Base-by-base conservation (phyloP, 2,329 filamentous ascomycete genomes). In the Colletotrichum sp. region DNA sequence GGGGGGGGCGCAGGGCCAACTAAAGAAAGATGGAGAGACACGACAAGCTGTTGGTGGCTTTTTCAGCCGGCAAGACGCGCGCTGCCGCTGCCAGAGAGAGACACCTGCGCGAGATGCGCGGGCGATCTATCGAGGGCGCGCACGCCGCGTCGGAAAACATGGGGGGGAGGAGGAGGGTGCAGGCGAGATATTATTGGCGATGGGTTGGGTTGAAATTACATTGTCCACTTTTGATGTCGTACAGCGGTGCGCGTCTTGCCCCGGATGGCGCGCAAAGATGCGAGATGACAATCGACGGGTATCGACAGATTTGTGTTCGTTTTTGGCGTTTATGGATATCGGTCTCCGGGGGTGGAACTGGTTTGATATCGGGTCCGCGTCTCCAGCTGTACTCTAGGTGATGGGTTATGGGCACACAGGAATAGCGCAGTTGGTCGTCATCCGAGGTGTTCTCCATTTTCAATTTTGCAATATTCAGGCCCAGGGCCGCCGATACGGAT, bases 281-380 rank as follows among this genome's bases (percentile, higher is more conserved):
- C 68, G 68, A 75, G 61, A 75, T 75, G 72, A 75, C 69, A 72
- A 75, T 75, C 72, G 52, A 32, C 72, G 61, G 30, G 16, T 38
- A 18, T 63, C 43, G 48, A 30, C 63, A 48, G 24, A 67, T 52
- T 52, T 52, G 43, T 52, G 43, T 52, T 52, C 34, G 30, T 36
- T 60, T 60, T 67, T 34, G 57, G 70, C 36, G 24, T 30, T 30
- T n/a, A 26, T 66, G 72, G 67, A 66, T 71, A 34, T 36, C 67
- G 65, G 57, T 21, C 65, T 34, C 26, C 65, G 34, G 63, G 63
- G 63, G n/a, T 26, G 30, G 26, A 48, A 57, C 38, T 30, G 61
- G 55, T 69, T 32, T 30, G 67, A 61, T 24, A 36, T 24, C 43
- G 43, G 43, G 43, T 52, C 43, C 43, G 43, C n/a, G 6, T 21